Base-by-base conservation (phyloP, 257 asterid species). In the Ilex asprella region DNA sequence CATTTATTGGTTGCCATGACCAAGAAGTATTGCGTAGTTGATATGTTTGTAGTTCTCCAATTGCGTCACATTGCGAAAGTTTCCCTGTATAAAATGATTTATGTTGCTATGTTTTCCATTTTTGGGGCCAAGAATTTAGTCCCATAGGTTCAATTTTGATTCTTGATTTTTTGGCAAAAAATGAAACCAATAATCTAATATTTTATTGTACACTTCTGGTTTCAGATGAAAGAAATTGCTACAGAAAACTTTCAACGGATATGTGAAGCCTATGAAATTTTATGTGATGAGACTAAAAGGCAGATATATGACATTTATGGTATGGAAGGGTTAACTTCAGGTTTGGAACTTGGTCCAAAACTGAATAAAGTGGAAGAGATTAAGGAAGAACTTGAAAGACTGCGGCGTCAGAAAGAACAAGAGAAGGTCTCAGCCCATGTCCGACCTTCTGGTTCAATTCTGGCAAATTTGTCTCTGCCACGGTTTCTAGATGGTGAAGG, bases 231-330 rank as follows among this genome's bases (percentile, higher is more conserved):
- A 82, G 96, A 87, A 57, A 77, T 83, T 64, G 99, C 99, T 0
- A 93, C 99, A 12, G 96, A 87, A 82, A 93, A 93, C 78, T 93
- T 93, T 66, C 99, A 89, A 73, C 83, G 99, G 56, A 81, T 93
- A 72, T 89, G 97, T 71, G 86, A 93, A 80, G 99, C 99, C 57
- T 93, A 93, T 75, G 99, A 93, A 72, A 89, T 87, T 64, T 80
- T 93, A 66, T 82, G 87, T 2, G 97, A 93, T 79, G 87, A 78
- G 72, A 73, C 74, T 14, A 93, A 84, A 69, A 76, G 97, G 80
- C 70, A 78, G 59, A 84, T 93, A 68, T 93, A 93, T 72, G 97
- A 93, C 74, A 80, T 93, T 52, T 93, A 93, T 72, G 99, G 99
- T 35, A 89, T 89, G 99, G 99, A 93, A 73, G 97, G 97, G 55